Evolutionary conservation across 805 yeast genomes (phyloP).

Genomic region (Blastobotrys robertii): DNA sequence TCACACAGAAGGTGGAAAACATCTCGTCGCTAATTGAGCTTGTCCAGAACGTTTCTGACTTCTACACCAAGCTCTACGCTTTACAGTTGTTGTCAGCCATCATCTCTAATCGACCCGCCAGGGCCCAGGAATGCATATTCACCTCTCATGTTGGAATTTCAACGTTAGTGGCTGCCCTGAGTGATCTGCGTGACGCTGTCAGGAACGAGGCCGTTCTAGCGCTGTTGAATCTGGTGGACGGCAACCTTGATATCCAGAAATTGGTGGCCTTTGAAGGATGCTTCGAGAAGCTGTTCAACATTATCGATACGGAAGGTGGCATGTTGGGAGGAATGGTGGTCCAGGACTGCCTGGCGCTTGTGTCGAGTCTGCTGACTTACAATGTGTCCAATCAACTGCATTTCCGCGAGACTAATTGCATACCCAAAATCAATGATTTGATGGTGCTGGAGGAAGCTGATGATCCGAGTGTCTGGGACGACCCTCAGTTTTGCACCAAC

Average conservation of each 20-base stretch:
- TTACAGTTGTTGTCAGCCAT: slow-evolving; percentile 79
- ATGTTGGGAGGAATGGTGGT: slow-evolving; percentile 82
- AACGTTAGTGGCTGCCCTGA: slow-evolving; percentile 51
- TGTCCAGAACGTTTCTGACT: slow-evolving; percentile 44
- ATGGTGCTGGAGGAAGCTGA: slow-evolving; percentile 50
- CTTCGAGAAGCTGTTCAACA: slow-evolving; percentile 70
- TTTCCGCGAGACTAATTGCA: slow-evolving; percentile 77
- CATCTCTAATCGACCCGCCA: slow-evolving; percentile 60
- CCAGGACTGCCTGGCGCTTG: slow-evolving; percentile 74
- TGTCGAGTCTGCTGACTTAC: slow-evolving; percentile 63
- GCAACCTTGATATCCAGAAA: slow-evolving; percentile 80
- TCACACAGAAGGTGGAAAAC: slow-evolving; percentile 47
- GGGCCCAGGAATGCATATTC: slow-evolving; percentile 65
- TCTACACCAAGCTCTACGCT: slow-evolving; percentile 71
- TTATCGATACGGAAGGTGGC: slow-evolving; percentile 82
- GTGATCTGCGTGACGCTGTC: slow-evolving; percentile 56
- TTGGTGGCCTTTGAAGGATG: slow-evolving; percentile 91
- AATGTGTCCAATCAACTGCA: slow-evolving; percentile 85
- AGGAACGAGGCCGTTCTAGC: slow-evolving; percentile 75
- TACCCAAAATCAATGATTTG: slow-evolving; percentile 52
- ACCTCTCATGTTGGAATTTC: slow-evolving; percentile 74
- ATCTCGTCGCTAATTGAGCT: slow-evolving; percentile 42
- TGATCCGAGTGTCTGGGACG: slow-evolving; percentile 48
- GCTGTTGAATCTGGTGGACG: slow-evolving; percentile 72
- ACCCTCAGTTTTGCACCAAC: slow-evolving; percentile 54